Conservation (phyloP, 2,329 filamentous ascomycete species). For the Phyllosticta paracitricarpa region DNA sequence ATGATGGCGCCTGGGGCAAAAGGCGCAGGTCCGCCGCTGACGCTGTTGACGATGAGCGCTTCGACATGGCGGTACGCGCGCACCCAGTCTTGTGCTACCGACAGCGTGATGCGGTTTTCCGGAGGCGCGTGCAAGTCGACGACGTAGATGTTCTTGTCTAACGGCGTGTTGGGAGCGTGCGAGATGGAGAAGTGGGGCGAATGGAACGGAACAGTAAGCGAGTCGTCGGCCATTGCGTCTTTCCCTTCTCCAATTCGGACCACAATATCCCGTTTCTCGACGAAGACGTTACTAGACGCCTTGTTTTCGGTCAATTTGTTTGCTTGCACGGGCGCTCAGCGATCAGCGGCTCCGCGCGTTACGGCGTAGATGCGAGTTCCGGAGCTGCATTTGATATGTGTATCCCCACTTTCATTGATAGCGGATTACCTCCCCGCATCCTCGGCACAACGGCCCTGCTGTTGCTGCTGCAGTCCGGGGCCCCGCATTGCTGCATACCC, state of each 20-base stretch:
- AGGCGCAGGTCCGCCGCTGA: slow-evolving; percentile 34
- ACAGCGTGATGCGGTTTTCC: slow-evolving; percentile 43
- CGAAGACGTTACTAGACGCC: too few relatives aligned
- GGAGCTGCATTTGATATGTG: too few relatives aligned
- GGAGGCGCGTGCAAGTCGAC: slow-evolving; percentile 46
- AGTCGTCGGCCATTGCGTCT: not conserved
- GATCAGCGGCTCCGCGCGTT: too few relatives aligned
- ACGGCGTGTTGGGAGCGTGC: not conserved
- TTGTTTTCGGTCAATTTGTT: too few relatives aligned
- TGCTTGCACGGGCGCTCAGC: too few relatives aligned
- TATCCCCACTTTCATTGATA: too few relatives aligned
- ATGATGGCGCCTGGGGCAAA: slow-evolving; percentile 26
- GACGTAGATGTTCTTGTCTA: slow-evolving; percentile 34
- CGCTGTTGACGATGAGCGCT: slow-evolving; percentile 35
- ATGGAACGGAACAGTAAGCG: not conserved
- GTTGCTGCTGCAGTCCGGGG: too few relatives aligned
- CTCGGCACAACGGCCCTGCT: too few relatives aligned
- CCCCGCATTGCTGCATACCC: too few relatives aligned
- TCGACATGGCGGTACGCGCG: slow-evolving; percentile 40
- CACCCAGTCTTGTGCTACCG: slow-evolving; percentile 45
- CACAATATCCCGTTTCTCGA: too few relatives aligned
- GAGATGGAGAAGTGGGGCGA: not conserved
- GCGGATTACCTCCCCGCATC: too few relatives aligned
- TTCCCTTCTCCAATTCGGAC: not conserved
- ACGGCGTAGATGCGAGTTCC: too few relatives aligned